Base-by-base conservation (phyloP, 805 yeast species). In the Candida argentea region DNA sequence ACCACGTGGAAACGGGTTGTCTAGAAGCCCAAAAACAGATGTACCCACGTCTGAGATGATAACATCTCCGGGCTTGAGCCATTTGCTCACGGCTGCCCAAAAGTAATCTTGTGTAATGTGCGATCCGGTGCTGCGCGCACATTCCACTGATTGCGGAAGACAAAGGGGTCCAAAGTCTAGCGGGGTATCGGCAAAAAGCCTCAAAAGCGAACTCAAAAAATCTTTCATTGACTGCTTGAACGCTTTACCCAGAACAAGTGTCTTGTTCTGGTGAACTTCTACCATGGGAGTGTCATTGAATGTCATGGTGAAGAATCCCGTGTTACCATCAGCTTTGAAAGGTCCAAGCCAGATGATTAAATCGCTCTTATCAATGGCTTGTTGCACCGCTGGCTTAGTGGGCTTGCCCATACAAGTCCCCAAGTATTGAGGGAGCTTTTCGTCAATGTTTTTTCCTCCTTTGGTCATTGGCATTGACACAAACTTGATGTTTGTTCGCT, bases 111-210 rank as follows among this genome's bases (percentile, higher is more conserved):
- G 53, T 13, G 49, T 30, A 23, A 48, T 39, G 3, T 31, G 7
- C 9, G 9, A 8, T 8, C 10, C 20, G 7, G 20, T 18, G 9
- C 9, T 8, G 10, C 20, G 7, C 9, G 7, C 7, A 8, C 20
- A 7, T 8, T 18, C 9, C 20, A 8, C 20, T 8, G 20, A 18
- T 18, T 18, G 20, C 9, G 9, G 20, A 18, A 10, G 10, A 7
- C 7, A 18, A 10, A 7, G 7, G 10, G 7, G 7, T 18, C 10
- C 10, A 18, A 18, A 18, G 38, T 53, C 44, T 38, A 58, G 40
- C 32, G 55, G 58, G 32, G 51, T 63, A 10, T 47, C 47, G 26
- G 46, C 55, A 29, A 73, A 51, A 28, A 44, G 39, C 28, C 48
- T 31, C 9, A 18, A 10, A 14, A 43, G 32, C 20, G 27, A 28